Percentiles rank a stretch among this genome's conserved stretches.
Evolutionary conservation across 2,329 filamentous ascomycete genomes (phyloP).

Genomic region (Alternaria ventricosa): DNA sequence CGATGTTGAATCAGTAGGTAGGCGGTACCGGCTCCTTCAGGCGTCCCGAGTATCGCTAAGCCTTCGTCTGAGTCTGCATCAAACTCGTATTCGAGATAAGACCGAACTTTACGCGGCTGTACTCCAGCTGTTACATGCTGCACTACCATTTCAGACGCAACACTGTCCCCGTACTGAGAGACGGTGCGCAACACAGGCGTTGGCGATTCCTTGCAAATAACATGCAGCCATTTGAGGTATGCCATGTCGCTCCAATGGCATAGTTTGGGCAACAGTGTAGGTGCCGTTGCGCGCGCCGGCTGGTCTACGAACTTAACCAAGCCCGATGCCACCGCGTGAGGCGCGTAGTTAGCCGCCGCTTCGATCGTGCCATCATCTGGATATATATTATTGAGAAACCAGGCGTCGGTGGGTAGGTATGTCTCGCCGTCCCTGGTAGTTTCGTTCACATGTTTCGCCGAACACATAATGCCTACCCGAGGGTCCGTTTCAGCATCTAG

Average conservation of each 20-base stretch:
- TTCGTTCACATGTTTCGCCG: not conserved
- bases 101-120: not conserved
- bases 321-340: not conserved
- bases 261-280: not conserved
- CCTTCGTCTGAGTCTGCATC: not conserved
- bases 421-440: not conserved
- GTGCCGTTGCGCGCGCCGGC: not conserved
- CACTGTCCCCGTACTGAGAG: not conserved
- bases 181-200: not conserved
- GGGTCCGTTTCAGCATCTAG: not conserved
- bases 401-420: not conserved
- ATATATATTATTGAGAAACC: not conserved
- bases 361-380: not conserved
- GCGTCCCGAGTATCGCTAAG: not conserved
- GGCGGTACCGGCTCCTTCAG: not conserved
- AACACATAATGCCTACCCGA: not conserved
- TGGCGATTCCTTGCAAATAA: not conserved
- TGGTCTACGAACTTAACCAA: not conserved
- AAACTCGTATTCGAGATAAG: not conserved
- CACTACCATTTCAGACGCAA: not conserved
- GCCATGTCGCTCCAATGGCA: not conserved
- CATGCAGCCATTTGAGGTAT: not conserved
- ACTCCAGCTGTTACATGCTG: not conserved
- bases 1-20: not conserved
- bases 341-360: not conserved